A percentile compares a stretch with the other conserved stretches of the same genome.
Evolutionary conservation across 768 basidiomycete genomes (phyloP).

Genomic region (Astraeus odoratus): DNA sequence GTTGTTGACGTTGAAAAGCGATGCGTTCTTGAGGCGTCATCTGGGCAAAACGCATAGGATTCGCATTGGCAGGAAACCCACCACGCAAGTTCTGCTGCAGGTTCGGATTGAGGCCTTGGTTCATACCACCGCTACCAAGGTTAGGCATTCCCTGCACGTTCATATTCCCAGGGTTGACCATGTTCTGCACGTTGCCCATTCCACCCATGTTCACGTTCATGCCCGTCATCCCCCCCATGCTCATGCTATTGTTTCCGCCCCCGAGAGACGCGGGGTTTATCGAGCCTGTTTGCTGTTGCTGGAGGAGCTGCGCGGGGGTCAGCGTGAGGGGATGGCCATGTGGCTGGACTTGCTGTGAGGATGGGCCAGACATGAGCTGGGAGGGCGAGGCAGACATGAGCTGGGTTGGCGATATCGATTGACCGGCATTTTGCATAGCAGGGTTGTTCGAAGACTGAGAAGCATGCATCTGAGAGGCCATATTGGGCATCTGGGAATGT

Average conservation of each 20-base stretch:
- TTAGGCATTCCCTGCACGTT: slow-evolving; percentile 11
- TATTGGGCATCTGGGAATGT: slow-evolving; percentile 11
- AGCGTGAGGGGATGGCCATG: slow-evolving; percentile 18
- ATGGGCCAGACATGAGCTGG: slow-evolving; percentile 19
- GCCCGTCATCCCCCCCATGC: slow-evolving; percentile 17
- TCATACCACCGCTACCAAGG: slow-evolving; percentile 10
- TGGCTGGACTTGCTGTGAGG: slow-evolving; percentile 6
- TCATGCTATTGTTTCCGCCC: slow-evolving; percentile 1
- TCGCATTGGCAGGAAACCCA: slow-evolving; percentile 10
- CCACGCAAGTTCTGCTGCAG: slow-evolving; percentile 12
- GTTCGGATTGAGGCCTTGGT: slow-evolving; percentile 17
- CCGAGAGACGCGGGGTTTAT: slow-evolving; percentile 7
- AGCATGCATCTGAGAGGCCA: slow-evolving; percentile 6
- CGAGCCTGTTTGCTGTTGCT: slow-evolving; percentile 25
- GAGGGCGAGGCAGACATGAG: slow-evolving; percentile 14
- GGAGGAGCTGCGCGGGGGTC: slow-evolving; percentile 32
- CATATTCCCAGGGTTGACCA: slow-evolving; percentile 19
- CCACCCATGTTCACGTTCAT: slow-evolving; percentile 14
- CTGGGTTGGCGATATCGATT: slow-evolving; percentile 20
- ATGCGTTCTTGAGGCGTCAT: slow-evolving; percentile 24
- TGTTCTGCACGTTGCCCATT: too few species aligned
- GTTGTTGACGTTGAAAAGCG: slow-evolving; percentile 24
- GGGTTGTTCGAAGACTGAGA: slow-evolving; percentile 2
- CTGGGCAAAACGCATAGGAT: slow-evolving; percentile 21
- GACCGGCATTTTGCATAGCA: slow-evolving; percentile 6